Percentiles rank a stretch among this genome's conserved stretches.
phyloP scores from a whole-genome alignment of 257 asterid genomes.

The Scutellaria minor region DNA sequence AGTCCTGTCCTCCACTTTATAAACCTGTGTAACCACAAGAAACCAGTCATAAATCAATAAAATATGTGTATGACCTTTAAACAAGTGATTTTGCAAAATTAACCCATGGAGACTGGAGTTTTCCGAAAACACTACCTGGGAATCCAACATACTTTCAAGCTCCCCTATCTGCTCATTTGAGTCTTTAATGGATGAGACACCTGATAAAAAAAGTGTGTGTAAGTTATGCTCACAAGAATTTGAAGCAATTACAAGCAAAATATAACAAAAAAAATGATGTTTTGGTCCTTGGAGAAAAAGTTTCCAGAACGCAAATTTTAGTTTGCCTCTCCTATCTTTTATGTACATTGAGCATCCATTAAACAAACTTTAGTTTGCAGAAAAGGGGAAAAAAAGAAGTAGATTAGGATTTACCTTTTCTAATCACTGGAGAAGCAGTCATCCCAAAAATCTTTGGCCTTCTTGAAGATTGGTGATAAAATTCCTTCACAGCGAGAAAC shows the following conservation, averaged over 20 bases:
- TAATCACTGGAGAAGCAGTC: slow-evolving; percentile 65
- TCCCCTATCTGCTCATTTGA: slow-evolving; percentile 58
- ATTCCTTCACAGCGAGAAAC: slow-evolving; percentile 59
- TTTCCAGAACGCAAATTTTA: not conserved
- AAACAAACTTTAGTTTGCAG: not conserved
- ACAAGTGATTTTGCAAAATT: slow-evolving; percentile 17
- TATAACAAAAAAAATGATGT: not conserved
- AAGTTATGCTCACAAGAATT: slow-evolving; percentile 22
- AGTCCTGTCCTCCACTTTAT: slow-evolving; percentile 44
- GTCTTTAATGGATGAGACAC: slow-evolving; percentile 49
- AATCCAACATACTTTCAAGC: slow-evolving; percentile 83
- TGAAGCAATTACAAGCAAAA: slow-evolving; percentile 25
- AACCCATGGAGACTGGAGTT: not conserved
- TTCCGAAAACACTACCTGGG: slow-evolving; percentile 52
- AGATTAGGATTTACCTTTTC: slow-evolving; percentile 56
- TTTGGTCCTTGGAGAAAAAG: not conserved
- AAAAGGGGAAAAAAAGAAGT: not conserved
- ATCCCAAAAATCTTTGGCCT: slow-evolving; percentile 83
- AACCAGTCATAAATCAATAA: slow-evolving; percentile 10
- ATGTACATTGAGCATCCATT: not conserved
- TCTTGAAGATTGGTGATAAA: slow-evolving; percentile 52
- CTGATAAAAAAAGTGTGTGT: slow-evolving; percentile 43
- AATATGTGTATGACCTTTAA: not conserved
- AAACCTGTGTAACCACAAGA: slow-evolving; percentile 54
- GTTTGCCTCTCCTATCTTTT: not conserved